Conservation (phyloP, 2,329 filamentous ascomycete species). For the Clonostachys byssicola region DNA sequence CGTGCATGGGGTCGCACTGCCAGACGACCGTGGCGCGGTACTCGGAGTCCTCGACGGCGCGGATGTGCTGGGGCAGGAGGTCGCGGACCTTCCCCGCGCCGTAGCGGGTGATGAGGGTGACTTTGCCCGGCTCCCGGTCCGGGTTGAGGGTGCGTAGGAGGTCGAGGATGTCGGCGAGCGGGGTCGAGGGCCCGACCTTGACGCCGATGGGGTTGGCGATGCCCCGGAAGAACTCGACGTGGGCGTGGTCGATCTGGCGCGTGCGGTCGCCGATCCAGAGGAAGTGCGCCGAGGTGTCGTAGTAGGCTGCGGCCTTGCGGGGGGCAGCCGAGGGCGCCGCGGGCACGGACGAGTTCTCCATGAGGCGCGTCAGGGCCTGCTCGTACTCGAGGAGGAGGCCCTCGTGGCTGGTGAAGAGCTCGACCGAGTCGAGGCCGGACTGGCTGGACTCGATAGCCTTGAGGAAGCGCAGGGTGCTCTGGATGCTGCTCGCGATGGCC, state of each 20-base stretch:
- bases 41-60: slow-evolving; percentile 78
- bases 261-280: slow-evolving; percentile 98
- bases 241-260: slow-evolving; percentile 84
- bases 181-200: slow-evolving; percentile 89
- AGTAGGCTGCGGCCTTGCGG: slow-evolving; percentile 58
- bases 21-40: slow-evolving; percentile 69
- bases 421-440: slow-evolving; percentile 82
- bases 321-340: slow-evolving; percentile 10
- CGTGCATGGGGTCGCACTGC: slow-evolving; percentile 99
- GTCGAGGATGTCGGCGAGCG: slow-evolving; percentile 67
- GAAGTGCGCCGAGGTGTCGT: slow-evolving; percentile 94
- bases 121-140: slow-evolving; percentile 75
- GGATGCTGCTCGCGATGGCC: slow-evolving; percentile 78
- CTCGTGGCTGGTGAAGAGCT: slow-evolving; percentile 94
- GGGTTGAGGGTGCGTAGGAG: slow-evolving; percentile 88
- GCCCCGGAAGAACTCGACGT: slow-evolving; percentile 96
- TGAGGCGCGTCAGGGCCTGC: slow-evolving; percentile 73
- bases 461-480: slow-evolving; percentile 91
- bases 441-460: slow-evolving; percentile 85
- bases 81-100: slow-evolving; percentile 72
- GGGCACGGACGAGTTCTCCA: slow-evolving; percentile 47
- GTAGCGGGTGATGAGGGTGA: slow-evolving; percentile 95
- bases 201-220: slow-evolving; percentile 95
- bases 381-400: slow-evolving; percentile 94
- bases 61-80: slow-evolving; percentile 81